These are phyloP conservation scores for Halophytophthora polymorphica DNA, from an alignment of 352 stramenopile genomes.

Conservation along the genomic window DNA sequence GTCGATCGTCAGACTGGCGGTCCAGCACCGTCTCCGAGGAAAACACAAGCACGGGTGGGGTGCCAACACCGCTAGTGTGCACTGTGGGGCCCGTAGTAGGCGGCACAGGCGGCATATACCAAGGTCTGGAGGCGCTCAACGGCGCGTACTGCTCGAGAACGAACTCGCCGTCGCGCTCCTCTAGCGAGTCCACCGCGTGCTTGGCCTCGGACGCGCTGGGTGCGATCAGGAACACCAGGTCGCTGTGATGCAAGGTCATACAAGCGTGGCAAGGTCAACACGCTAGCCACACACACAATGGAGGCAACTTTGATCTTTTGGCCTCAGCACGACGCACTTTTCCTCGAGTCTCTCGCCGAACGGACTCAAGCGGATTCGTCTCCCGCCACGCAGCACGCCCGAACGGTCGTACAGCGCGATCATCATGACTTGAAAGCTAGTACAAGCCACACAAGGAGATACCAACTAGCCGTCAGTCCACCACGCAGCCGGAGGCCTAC, in stretches of 20 bases:
- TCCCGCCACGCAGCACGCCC: constrained; percentile 14
- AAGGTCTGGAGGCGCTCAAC: background rate
- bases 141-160: background rate
- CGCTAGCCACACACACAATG: too few species aligned
- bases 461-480: background rate
- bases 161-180: constrained; percentile 6
- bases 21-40: constrained; percentile 46
- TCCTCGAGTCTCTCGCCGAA: constrained; percentile 37
- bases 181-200: constrained; percentile 34
- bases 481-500: background rate
- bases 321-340: constrained; percentile 25
- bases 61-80: background rate
- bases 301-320: background rate
- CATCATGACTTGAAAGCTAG: constrained; percentile 43
- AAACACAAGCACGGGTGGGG: constrained; percentile 41
- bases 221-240: constrained; percentile 54
- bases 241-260: constrained; percentile 9
- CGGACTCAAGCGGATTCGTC: constrained; percentile 31
- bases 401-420: constrained; percentile 43
- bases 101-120: background rate
- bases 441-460: background rate
- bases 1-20: constrained; percentile 36
- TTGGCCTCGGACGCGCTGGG: constrained; percentile 41
- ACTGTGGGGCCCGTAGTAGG: background rate
- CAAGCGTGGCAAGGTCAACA: constrained; percentile 2